A percentile compares a stretch with the other conserved stretches of the same genome.
These are phyloP conservation scores for Achaetomium macrosporum DNA, from an alignment of 2,329 filamentous ascomycete genomes.

Conservation along the genomic window DNA sequence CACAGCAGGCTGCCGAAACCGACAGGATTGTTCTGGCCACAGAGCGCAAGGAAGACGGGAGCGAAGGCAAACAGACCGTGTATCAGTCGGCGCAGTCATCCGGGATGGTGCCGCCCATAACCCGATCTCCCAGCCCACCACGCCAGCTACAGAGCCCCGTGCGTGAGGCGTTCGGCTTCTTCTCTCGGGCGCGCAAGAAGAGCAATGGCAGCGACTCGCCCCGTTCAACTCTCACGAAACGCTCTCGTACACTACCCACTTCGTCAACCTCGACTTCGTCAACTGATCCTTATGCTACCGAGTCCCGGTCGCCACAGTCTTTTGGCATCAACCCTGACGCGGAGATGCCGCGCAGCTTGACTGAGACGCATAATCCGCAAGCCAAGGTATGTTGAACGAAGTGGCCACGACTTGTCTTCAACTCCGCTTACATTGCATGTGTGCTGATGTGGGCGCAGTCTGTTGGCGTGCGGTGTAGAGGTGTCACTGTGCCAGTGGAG, in stretches of 20 bases:
- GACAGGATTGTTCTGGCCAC: slow-evolving; percentile 42
- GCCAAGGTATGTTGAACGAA: slow-evolving; percentile 54
- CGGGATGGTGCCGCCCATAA: slow-evolving; percentile 15
- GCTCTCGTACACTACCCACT: slow-evolving; percentile 2
- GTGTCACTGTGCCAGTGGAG: slow-evolving; percentile 63
- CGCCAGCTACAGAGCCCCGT: slow-evolving; percentile 33
- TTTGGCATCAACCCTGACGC: not conserved
- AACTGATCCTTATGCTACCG: not conserved
- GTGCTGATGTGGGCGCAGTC: slow-evolving; percentile 38
- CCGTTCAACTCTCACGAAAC: slow-evolving; percentile 9
- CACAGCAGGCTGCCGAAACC: slow-evolving; percentile 42
- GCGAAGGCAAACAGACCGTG: slow-evolving; percentile 18
- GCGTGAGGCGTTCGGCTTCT: slow-evolving; percentile 43
- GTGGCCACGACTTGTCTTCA: too few species aligned
- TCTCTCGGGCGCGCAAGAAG: slow-evolving; percentile 39
- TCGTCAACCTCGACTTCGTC: slow-evolving; percentile 27
- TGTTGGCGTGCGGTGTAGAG: slow-evolving; percentile 67
- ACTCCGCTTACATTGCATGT: slow-evolving; percentile 15
- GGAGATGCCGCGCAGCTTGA: slow-evolving; percentile 25
- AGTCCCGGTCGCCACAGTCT: not conserved
- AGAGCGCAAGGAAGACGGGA: slow-evolving; percentile 44
- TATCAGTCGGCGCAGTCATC: slow-evolving; percentile 40
- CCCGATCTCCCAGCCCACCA: slow-evolving; percentile 6
- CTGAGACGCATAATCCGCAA: slow-evolving; percentile 69
- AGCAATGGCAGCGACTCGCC: slow-evolving; percentile 20